phyloP scores from a whole-genome alignment of 352 stramenopile species.

The Nothophytophthora sp. region DNA sequence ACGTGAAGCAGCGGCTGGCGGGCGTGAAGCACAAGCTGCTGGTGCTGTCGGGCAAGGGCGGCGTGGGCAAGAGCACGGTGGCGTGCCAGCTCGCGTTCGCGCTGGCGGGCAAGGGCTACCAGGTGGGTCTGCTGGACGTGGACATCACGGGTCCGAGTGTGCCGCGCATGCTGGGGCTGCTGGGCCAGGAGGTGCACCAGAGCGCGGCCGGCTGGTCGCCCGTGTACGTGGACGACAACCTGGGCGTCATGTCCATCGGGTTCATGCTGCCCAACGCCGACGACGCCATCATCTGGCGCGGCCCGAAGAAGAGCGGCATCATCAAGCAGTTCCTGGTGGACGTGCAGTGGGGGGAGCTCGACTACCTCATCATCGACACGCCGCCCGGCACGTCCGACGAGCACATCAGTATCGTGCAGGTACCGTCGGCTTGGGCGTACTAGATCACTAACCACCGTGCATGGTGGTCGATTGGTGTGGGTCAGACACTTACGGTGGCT shows the following conservation, averaged over 20 bases:
- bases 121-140: conserved; percentile 98
- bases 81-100: conserved; percentile 98
- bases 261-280: conserved; percentile 98
- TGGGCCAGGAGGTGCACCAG: conserved; percentile 96
- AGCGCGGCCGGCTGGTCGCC: conserved; percentile 98
- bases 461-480: too few relatives aligned
- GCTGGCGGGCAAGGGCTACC: conserved; percentile 93
- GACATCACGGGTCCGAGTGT: conserved; percentile 99
- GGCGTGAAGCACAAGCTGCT: conserved; percentile 97
- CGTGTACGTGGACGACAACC: conserved; percentile 98
- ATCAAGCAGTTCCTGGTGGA: conserved; percentile 99
- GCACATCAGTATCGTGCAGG: conserved; percentile 99
- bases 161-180: conserved; percentile 95
- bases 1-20: conserved; percentile 87
- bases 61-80: conserved; percentile 99
- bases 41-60: conserved; percentile 99
- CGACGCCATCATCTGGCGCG: conserved; percentile 99
- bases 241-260: conserved; percentile 99
- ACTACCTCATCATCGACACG: conserved; percentile 99
- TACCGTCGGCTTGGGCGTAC: too few relatives aligned
- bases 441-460: too few relatives aligned
- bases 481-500: too few relatives aligned
- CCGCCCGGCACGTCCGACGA: conserved; percentile 99
- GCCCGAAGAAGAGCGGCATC: conserved; percentile 99
- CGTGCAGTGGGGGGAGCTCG: conserved; percentile 99